Evolutionary conservation across 108 stramenopile species (phyloP).

Genomic region (Chaetoceros tenuissimus): DNA sequence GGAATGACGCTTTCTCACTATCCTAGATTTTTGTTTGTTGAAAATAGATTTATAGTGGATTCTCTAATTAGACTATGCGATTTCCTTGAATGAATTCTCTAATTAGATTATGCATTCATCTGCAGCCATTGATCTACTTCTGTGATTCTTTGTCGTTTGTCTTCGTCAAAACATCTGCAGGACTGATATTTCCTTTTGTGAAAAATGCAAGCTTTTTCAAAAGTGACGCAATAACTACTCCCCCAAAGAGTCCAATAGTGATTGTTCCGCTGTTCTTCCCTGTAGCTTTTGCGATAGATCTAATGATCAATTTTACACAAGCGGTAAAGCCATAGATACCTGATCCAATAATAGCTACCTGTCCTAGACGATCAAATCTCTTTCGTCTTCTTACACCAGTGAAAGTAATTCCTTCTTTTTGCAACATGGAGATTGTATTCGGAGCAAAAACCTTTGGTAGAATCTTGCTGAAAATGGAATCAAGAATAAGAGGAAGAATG

Average conservation of each 20-base stretch:
- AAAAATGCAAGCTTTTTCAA: conserved; percentile 18
- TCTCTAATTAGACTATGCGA: too few species aligned
- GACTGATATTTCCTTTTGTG: conserved; percentile 34
- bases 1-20: too few species aligned
- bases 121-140: too few species aligned
- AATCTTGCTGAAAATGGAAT: conserved; percentile 64
- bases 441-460: conserved; percentile 69
- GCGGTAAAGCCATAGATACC: conserved; percentile 3
- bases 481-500: conserved; percentile 80
- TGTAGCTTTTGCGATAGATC: conserved; percentile 19
- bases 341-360: conserved; percentile 29
- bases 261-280: conserved; percentile 28
- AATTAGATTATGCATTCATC: too few species aligned
- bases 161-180: conserved; percentile 44
- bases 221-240: conserved; percentile 11
- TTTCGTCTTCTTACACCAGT: conserved; percentile 35
- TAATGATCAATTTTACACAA: conserved; percentile 7
- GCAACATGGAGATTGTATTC: conserved; percentile 83
- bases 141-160: conserved; percentile 5
- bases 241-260: neutral
- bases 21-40: too few species aligned
- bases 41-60: too few species aligned
- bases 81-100: too few species aligned
- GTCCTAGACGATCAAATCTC: conserved; percentile 45
- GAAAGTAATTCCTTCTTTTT: conserved; percentile 54